Percentiles rank a stretch among this genome's conserved stretches.
Evolutionary conservation across 1,284 basidiomycete species (phyloP).

Genomic region (Leccinum cinnamomeum): DNA sequence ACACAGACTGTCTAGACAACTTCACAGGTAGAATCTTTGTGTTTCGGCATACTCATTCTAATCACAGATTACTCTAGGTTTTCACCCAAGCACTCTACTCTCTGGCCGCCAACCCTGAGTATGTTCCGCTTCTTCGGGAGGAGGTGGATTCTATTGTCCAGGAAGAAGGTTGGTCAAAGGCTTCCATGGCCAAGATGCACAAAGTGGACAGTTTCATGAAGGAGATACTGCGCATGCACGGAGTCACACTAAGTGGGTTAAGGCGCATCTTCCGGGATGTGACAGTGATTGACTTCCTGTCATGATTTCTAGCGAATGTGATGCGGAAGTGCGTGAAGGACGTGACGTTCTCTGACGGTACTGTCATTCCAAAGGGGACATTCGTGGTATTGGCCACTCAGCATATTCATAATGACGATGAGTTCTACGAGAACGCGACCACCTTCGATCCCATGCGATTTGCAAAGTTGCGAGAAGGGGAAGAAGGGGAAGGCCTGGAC

Average conservation of each 20-base stretch:
- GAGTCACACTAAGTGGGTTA: conserved; percentile 25
- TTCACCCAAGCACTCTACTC: conserved; percentile 40
- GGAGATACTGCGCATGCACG: conserved; percentile 40
- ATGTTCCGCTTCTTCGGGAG: conserved; percentile 39
- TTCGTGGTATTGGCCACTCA: conserved; percentile 27
- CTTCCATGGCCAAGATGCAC: conserved; percentile 40
- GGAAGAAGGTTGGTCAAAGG: conserved; percentile 46
- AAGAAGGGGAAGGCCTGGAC: conserved; percentile 2
- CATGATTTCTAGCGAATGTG: conserved; percentile 32
- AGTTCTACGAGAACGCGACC: conserved; percentile 27
- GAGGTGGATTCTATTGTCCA: conserved; percentile 41
- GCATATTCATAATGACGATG: conserved; percentile 28
- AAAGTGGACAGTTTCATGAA: conserved; percentile 50
- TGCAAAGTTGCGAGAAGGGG: conserved; percentile 11
- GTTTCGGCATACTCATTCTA: too few species aligned
- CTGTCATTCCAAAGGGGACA: conserved; percentile 39
- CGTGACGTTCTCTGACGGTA: conserved; percentile 43
- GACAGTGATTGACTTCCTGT: not conserved
- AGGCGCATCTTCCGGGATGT: conserved; percentile 8
- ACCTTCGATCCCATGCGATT: conserved; percentile 38
- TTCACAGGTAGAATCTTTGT: conserved; percentile 1
- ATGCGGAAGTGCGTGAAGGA: conserved; percentile 36
- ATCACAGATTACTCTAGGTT: conserved; percentile 11
- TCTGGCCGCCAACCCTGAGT: conserved; percentile 41
- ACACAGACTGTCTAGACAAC: conserved; percentile 12